Base-by-base conservation (phyloP, 306 rosid species). In the Corylus americana region DNA sequence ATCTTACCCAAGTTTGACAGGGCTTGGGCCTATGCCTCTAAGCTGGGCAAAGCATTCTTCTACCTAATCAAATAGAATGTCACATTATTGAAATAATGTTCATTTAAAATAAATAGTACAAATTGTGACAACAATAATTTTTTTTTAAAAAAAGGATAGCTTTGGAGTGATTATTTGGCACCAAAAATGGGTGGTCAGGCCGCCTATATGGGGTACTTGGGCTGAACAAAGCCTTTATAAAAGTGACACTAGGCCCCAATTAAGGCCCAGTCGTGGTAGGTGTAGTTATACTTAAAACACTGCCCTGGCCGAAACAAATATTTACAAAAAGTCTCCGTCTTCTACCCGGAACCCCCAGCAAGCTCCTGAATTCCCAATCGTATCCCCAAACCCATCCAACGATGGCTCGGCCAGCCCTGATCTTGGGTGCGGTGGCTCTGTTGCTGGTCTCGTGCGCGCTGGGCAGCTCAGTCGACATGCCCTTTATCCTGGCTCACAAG, bases 401-500 rank as follows among this genome's bases (percentile, higher is more conserved):
- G 7, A 93, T 92, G 98, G 94, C 93, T 85, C 82, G 71, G 77
- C 85, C 82, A 69, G 37, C 79, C 53, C 80, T 90, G 48, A 58
- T 90, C 42, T 63, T 63, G 1, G 75, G 79, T 31, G 78, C 90
- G 48, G 25, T 91, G 13, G 85, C 80, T 78, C 80, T 92, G 8
- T 54, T 91, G 0, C 62, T 91, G 57, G 49, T 91, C 2, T 78
- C 89, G 39, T 74, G 77, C 13, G 77, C 91, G 1, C 81, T 80
- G n/a, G 96, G 92, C 22, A 84, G 79, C 91, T 85, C 97, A 0
- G 66, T 59, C 5, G 99, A 95, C 44, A 91, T 83, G 0, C 99
- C 99, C 8, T 95, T 95, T 90, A 90, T 95, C 81, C 83, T 95
- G 27, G 92, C 93, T 44, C 92, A 95, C 94, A 95, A 95, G 98